Base-by-base conservation (phyloP, 768 basidiomycete species). In the Auricularia cornea region DNA sequence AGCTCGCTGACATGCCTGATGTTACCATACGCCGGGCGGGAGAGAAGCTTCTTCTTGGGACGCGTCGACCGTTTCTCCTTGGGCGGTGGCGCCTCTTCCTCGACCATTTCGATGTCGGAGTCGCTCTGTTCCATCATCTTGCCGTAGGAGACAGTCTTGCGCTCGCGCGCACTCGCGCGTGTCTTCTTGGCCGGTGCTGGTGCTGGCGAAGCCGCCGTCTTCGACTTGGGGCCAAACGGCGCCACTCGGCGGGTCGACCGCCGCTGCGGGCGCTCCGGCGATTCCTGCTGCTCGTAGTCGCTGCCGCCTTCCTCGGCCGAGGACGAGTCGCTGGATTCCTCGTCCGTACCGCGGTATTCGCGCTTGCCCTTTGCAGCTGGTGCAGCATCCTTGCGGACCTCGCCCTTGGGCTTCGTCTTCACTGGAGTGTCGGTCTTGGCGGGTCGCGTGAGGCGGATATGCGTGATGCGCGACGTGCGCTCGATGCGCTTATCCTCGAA, bases 1-100 rank as follows among this genome's bases (percentile, higher is more conserved):
- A 82, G 71, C 65, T 80, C 77, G 5, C 66, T 71, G 8, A 81
- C 73, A 20, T 72, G 67, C 52, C 82, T 79, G 65, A 84, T 76
- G 65, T 73, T 72, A 10, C 83, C 82, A 65, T 83, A 57, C 54
- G 54, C 54, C 16, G 54, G 54, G 28, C 54, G 54, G 10, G 54
- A 41, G 23, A 56, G 59, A 38, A 41, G 20, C 32, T 29, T 64
- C 59, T 38, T 56, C 32, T 6, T 20, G 30, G 33, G 56, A 28
- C 48, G 44, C 33, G 40, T 41, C n/a, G 18, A 12, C 16, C 10
- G 44, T 38, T 29, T 52, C 59, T 14, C 40, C 59, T 40, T 28
- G 20, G 28, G 23, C n/a, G 29, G 10, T 35, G 57, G 57, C 23
- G 54, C 41, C 40, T 57, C 57, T 40, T 63, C 38, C 40, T 40